Evolutionary conservation across 768 basidiomycete species (phyloP).

Genomic region (Mycena crocata): DNA sequence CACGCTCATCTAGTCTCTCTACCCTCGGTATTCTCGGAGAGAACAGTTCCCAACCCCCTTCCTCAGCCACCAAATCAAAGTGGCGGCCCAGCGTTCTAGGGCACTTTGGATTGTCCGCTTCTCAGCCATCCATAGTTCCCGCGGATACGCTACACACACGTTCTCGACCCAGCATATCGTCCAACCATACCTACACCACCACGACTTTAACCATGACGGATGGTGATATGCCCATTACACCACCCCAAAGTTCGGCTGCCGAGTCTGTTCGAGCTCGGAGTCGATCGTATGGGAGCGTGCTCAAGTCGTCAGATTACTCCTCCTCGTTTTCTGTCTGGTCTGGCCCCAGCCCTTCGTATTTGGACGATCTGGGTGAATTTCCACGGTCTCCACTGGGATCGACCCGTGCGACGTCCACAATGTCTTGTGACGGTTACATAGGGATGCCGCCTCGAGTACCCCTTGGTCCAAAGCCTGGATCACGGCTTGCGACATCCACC

Average conservation of each 20-base stretch:
- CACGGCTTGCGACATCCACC: conserved; percentile 35
- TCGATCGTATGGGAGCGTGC: conserved; percentile 47
- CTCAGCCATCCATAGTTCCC: conserved; percentile 55
- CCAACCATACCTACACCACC: conserved; percentile 65
- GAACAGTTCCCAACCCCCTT: conserved; percentile 30
- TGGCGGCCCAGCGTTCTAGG: conserved; percentile 77
- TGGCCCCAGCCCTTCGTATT: conserved; percentile 40
- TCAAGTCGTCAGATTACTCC: conserved; percentile 42
- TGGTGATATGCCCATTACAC: conserved; percentile 53
- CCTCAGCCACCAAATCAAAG: conserved; percentile 47
- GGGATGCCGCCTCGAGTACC: conserved; percentile 41
- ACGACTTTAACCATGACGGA: conserved; percentile 61
- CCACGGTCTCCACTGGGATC: conserved; percentile 33
- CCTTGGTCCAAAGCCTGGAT: conserved; percentile 45
- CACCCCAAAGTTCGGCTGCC: conserved; percentile 53
- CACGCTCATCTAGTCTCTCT: conserved; percentile 62
- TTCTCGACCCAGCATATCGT: conserved; percentile 72
- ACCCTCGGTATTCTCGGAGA: conserved; percentile 43
- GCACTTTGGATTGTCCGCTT: conserved; percentile 66
- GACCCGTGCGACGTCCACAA: conserved; percentile 25
- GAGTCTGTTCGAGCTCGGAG: conserved; percentile 54
- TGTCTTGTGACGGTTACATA: conserved; percentile 27
- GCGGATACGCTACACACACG: conserved; percentile 55
- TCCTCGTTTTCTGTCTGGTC: conserved; percentile 43
- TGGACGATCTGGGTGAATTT: conserved; percentile 30